A percentile compares a stretch with the other conserved stretches of the same genome.
These are phyloP conservation scores for Sclerospora graminicola DNA, from an alignment of 352 stramenopile species.

Conservation along the genomic window DNA sequence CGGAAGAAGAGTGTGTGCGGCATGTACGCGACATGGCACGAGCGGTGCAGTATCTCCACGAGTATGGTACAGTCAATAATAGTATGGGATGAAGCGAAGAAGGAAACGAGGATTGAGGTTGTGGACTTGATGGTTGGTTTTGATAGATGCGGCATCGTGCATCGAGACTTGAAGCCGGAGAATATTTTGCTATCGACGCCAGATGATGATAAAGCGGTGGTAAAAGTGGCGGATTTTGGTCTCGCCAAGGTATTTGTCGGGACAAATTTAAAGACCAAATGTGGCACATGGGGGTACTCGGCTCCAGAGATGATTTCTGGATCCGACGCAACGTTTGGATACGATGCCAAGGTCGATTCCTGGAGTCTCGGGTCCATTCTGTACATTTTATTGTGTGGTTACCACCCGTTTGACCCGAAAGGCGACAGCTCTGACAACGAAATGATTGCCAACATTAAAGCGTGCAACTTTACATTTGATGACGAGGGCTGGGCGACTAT, in stretches of 20 bases:
- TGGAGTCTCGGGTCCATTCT: constrained; percentile 83
- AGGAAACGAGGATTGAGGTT: not conserved
- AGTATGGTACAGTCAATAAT: constrained; percentile 11
- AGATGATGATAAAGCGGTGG: constrained; percentile 45
- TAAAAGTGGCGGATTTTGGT: constrained; percentile 80
- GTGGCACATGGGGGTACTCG: constrained; percentile 72
- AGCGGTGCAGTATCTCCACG: constrained; percentile 65
- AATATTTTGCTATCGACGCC: constrained; percentile 71
- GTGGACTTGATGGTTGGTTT: too few relatives aligned
- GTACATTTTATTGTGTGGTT: constrained; percentile 81
- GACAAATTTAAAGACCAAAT: constrained; percentile 69
- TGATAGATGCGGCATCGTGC: constrained; percentile 57
- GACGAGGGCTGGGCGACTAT: constrained; percentile 61
- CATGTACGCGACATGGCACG: constrained; percentile 60
- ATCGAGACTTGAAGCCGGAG: constrained; percentile 78
- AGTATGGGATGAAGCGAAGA: not conserved
- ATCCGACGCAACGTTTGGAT: constrained; percentile 53
- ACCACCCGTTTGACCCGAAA: constrained; percentile 74
- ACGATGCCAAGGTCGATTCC: constrained; percentile 79
- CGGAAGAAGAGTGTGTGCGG: constrained; percentile 67
- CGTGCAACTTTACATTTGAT: constrained; percentile 63
- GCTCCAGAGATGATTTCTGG: constrained; percentile 81
- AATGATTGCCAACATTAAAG: constrained; percentile 78
- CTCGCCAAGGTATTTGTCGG: constrained; percentile 73
- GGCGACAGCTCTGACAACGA: constrained; percentile 68